Evolutionary conservation across 176 grass and related monocot species (phyloP), one percentile per base, ranked within the genome.

Genomic region (Urochloa ruziziensis): DNA sequence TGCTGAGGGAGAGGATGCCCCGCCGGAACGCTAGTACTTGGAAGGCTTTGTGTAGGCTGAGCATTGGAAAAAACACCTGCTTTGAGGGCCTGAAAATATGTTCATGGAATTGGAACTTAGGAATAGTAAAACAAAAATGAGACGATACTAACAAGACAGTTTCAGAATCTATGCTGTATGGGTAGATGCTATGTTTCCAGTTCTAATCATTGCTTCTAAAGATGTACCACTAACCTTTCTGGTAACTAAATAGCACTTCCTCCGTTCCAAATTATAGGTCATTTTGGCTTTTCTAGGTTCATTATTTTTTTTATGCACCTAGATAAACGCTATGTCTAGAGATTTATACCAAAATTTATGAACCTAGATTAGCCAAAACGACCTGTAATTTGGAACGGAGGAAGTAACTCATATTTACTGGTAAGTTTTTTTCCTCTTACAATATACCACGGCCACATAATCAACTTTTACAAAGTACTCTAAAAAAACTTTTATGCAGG

Each of bases 1-100:
- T 91, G 93, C 85, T 99, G 97, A 65, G 91, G 91, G 3, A 94
- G 93, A 78, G 85, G 87, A 79, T 89, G 85, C 10, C 81, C 90
- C 0, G 88, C 74, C 0, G 74, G 87, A 77, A 90, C 73, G 61
- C 82, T 94, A 3, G 89, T 84, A 84, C 81, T 90, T 23, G 97
- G 73, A 80, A 94, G 83, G 67, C 84, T 91, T 87, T 94, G 89
- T 48, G 88, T 73, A 37, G 89, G 72, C 52, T 92, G 97, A 61
- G 84, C 32, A 29, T 91, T 92, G 7, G 91, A 87, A 81, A 96
- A 96, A 87, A 90, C 87, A 47, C 93, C 91, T 36, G 86, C 75
- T 64, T 94, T 99, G 63, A 91, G 16, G 39, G 85, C 67, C 97
- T 99, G 93, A 61, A 79, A 78, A 67, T 10, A 67, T 70, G 33